Conservation (phyloP, 176 grass and related monocot genomes). For the Triticum turgidum region DNA sequence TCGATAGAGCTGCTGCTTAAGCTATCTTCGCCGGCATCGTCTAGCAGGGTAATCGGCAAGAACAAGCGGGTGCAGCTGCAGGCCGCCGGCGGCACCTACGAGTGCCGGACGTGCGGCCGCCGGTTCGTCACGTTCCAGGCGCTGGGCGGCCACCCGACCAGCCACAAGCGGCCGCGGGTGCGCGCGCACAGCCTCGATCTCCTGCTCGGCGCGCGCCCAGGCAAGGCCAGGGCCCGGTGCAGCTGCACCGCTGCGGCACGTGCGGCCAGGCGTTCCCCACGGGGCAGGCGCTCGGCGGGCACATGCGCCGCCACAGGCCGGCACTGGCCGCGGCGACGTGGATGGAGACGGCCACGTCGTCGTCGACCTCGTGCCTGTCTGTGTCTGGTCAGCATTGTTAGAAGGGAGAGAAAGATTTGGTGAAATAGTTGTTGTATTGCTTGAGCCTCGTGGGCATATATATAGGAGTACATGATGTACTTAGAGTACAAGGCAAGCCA, state of each 20-base stretch:
- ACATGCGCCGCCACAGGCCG: conserved; percentile 52
- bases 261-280: conserved; percentile 48
- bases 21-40: conserved; percentile 16
- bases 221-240: neutral
- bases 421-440: too few species aligned
- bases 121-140: conserved; percentile 63
- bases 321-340: neutral
- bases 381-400: neutral
- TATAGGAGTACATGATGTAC: too few species aligned
- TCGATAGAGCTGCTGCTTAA: neutral
- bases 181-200: conserved; percentile 42
- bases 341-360: neutral
- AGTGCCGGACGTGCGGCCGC: conserved; percentile 61
- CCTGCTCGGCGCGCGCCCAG: conserved; percentile 14
- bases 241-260: conserved; percentile 37
- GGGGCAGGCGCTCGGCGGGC: conserved; percentile 58
- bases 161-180: conserved; percentile 58
- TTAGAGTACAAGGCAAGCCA: too few species aligned
- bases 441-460: too few species aligned
- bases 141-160: conserved; percentile 66
- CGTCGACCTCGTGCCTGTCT: neutral
- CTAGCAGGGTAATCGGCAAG: conserved; percentile 39
- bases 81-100: conserved; percentile 28
- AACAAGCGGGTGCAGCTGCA: neutral
- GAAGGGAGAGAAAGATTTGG: too few species aligned